These are phyloP conservation scores for Triticum dicoccoides DNA, from an alignment of 176 grass and related monocot genomes.

Conservation along the genomic window DNA sequence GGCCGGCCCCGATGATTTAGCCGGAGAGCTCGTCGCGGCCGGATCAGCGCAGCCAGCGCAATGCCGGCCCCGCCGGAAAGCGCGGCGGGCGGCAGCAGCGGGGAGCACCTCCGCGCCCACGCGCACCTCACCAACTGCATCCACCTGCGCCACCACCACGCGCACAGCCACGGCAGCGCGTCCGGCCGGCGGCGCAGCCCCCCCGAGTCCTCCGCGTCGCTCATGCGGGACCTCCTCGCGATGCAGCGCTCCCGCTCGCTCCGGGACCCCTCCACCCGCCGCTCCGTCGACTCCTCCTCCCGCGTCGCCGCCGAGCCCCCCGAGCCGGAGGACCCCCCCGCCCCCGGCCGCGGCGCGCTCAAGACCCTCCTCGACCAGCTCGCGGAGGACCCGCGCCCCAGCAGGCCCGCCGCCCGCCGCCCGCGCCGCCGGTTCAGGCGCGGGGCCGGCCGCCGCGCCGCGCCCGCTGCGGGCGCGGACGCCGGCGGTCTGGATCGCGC, in stretches of 20 bases:
- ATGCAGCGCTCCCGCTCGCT: conserved; percentile 81
- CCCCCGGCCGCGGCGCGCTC: conserved; percentile 29
- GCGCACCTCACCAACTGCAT: conserved; percentile 83
- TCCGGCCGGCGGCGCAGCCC: conserved; percentile 44
- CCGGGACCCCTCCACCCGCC: conserved; percentile 75
- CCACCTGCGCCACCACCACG: conserved; percentile 79
- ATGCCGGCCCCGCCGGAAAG: conserved; percentile 27
- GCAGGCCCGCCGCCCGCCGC: conserved; percentile 21
- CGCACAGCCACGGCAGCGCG: conserved; percentile 9
- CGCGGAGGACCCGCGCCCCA: conserved; percentile 36
- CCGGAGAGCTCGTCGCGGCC: conserved; percentile 12
- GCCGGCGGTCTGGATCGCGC: conserved; percentile 24
- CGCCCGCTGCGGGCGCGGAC: neutral
- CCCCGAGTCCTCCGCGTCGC: conserved; percentile 29
- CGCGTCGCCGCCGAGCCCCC: conserved; percentile 52
- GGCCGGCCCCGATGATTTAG: conserved; percentile 3
- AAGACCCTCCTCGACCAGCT: conserved; percentile 74
- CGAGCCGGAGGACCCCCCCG: conserved; percentile 27
- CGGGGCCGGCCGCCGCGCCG: conserved; percentile 10
- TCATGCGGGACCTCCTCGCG: conserved; percentile 76
- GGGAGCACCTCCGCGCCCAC: conserved; percentile 54
- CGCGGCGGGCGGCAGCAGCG: conserved; percentile 23
- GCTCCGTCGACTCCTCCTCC: conserved; percentile 65
- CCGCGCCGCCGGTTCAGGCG: conserved; percentile 49
- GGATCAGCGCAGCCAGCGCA: conserved; percentile 19